A percentile compares a stretch with the other conserved stretches of the same genome.
phyloP scores from a whole-genome alignment of 371 early-diverging fungal species.

The Mortierella sp. region DNA sequence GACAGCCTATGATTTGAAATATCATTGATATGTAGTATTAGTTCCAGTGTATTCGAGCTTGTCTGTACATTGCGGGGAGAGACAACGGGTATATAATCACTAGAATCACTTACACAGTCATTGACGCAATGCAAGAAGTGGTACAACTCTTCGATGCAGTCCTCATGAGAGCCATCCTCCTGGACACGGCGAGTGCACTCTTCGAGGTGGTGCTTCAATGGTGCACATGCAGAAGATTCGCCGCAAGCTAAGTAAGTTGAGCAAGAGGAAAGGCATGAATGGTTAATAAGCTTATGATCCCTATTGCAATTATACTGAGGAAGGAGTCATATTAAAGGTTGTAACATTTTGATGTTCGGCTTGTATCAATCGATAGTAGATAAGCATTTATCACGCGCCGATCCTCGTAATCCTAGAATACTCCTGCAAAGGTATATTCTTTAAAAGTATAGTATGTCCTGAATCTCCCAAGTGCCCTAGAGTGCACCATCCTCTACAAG shows the following conservation, averaged over 20 bases:
- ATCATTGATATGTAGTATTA: background rate
- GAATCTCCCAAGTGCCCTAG: too few relatives aligned
- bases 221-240: slow-evolving; percentile 56
- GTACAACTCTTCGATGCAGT: slow-evolving; percentile 61
- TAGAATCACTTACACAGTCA: slow-evolving; percentile 36
- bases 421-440: too few relatives aligned
- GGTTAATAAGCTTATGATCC: too few relatives aligned
- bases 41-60: background rate
- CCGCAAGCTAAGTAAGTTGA: slow-evolving; percentile 51
- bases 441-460: too few relatives aligned
- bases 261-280: background rate
- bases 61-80: too few relatives aligned
- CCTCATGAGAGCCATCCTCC: slow-evolving; percentile 57
- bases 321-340: too few relatives aligned
- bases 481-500: too few relatives aligned
- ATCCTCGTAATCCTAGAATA: too few relatives aligned
- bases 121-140: slow-evolving; percentile 60
- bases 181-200: slow-evolving; percentile 62
- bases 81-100: background rate
- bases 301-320: too few relatives aligned
- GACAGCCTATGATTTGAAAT: background rate
- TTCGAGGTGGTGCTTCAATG: slow-evolving; percentile 61
- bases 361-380: too few relatives aligned
- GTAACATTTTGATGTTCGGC: too few relatives aligned
- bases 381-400: too few relatives aligned